Evolutionary conservation across 805 yeast genomes (phyloP).

Genomic region (Yamadazyma tumulicola): DNA sequence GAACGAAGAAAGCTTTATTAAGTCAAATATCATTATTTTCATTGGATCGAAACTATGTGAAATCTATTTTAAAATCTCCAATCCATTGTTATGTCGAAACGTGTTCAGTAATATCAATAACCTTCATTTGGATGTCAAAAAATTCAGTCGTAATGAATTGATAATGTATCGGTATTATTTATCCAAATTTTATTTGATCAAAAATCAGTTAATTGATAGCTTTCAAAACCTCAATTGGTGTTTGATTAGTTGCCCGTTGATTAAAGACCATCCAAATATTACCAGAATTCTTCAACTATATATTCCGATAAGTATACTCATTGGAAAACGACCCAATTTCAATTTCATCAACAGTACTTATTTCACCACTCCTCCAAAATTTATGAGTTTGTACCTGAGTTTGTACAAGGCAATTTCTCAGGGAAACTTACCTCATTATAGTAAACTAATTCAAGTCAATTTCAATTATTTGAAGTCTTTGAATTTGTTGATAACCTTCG

Average conservation of each 20-base stretch:
- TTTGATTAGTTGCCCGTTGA: constrained; percentile 33
- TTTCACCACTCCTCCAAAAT: constrained; percentile 11
- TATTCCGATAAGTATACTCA: constrained; percentile 49
- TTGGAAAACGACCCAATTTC: constrained; percentile 51
- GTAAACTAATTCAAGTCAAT: constrained; percentile 28
- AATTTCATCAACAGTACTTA: constrained; percentile 12
- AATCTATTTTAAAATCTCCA: constrained; percentile 51
- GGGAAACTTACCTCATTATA: constrained; percentile 42
- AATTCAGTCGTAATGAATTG: constrained; percentile 43
- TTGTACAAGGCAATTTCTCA: constrained; percentile 33
- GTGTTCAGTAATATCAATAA: constrained; percentile 60
- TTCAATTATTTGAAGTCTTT: constrained; percentile 30
- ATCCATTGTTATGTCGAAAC: constrained; percentile 57
- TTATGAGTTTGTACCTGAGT: constrained; percentile 31
- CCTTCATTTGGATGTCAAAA: constrained; percentile 38
- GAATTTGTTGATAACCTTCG: constrained; percentile 40
- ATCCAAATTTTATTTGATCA: constrained; percentile 53
- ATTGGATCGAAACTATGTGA: constrained; percentile 54
- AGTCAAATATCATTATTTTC: constrained; percentile 44
- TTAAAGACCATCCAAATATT: constrained; percentile 30
- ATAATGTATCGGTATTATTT: constrained; percentile 52
- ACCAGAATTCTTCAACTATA: constrained; percentile 44
- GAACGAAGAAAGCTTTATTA: constrained; percentile 36
- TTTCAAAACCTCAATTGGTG: constrained; percentile 56
- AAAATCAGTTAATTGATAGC: constrained; percentile 46